Evolutionary conservation across 192 early-diverging fungal species (phyloP).

Genomic region (Backusella macrospora): DNA sequence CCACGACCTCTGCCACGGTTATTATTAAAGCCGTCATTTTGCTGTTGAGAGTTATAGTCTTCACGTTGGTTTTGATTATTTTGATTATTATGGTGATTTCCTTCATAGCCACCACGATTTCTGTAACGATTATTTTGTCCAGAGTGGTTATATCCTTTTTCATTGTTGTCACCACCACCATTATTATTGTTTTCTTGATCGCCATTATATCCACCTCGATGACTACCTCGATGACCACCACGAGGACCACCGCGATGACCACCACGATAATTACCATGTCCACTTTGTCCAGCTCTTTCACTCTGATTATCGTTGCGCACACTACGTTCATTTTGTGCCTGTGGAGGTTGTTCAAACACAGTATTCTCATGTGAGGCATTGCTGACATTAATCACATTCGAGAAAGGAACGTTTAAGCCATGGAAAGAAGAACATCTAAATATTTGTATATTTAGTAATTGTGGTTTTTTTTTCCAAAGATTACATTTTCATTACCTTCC

Average conservation of each 20-base stretch:
- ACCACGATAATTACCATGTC: not conserved
- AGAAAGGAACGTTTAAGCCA: conserved; percentile 7
- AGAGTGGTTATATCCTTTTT: not conserved
- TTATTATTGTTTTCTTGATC: conserved; percentile 4
- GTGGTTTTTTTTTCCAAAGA: not conserved
- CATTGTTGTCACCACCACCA: not conserved
- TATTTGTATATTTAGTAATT: not conserved
- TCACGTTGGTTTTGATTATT: not conserved
- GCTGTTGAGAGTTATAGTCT: not conserved
- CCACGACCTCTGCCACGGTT: not conserved
- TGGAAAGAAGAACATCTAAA: conserved; percentile 24
- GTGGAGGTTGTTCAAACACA: not conserved
- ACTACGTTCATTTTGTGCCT: not conserved
- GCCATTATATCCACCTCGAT: not conserved
- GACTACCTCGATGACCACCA: not conserved
- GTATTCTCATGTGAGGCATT: conserved; percentile 18
- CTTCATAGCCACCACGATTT: not conserved
- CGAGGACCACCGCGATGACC: not conserved
- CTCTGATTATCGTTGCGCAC: not conserved
- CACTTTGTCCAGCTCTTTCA: not conserved
- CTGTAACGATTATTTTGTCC: not conserved
- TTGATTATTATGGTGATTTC: not conserved
- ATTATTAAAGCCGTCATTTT: not conserved
- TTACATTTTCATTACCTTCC: conserved; percentile 48
- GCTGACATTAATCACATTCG: conserved; percentile 3